These are phyloP conservation scores for Botryosphaeria dothidea DNA, from an alignment of 2,329 filamentous ascomycete genomes.

Conservation along the genomic window DNA sequence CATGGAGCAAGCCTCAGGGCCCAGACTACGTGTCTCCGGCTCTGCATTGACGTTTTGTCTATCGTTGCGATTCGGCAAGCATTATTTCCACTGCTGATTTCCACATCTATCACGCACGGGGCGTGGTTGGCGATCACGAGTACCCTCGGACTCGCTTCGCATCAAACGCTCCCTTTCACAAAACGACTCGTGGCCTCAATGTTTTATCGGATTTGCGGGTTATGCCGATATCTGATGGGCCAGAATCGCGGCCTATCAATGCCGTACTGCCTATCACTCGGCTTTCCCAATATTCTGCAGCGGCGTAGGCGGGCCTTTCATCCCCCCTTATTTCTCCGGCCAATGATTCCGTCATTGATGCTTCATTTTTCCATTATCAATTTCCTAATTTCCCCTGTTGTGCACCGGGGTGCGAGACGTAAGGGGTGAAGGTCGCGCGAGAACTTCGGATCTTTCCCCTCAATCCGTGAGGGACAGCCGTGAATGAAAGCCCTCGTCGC, in stretches of 20 bases:
- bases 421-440: not conserved
- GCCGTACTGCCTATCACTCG: not conserved
- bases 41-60: not conserved
- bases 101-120: not conserved
- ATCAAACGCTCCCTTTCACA: not conserved
- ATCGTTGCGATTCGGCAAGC: not conserved
- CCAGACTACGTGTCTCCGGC: not conserved
- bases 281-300: not conserved
- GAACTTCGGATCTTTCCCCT: not conserved
- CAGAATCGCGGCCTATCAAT: not conserved
- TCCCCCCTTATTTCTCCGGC: not conserved
- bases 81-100: not conserved
- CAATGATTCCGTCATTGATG: not conserved
- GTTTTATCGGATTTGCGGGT: slow-evolving; percentile 4
- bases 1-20: not conserved
- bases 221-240: not conserved
- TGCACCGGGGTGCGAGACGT: slow-evolving; percentile 7
- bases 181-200: slow-evolving; percentile 13
- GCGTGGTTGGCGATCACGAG: not conserved
- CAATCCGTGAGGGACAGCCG: not conserved
- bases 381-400: not conserved
- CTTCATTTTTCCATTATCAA: not conserved
- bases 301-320: not conserved
- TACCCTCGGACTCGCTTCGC: not conserved
- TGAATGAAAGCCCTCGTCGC: not conserved